Base-by-base conservation (phyloP, 257 asterid species). In the Solanum sejunctum region DNA sequence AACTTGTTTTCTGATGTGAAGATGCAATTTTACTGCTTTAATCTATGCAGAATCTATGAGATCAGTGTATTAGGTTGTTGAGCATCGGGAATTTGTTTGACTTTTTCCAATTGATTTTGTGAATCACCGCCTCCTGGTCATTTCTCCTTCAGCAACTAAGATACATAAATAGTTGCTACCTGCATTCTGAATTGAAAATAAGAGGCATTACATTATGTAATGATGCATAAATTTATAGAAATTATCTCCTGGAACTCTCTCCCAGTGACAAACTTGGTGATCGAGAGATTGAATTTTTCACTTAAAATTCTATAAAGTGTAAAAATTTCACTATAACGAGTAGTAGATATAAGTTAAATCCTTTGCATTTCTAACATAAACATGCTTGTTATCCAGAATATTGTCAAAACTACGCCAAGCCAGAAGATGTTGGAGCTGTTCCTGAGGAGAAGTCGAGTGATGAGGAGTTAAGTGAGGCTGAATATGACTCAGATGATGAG, bases 331-430 rank as follows among this genome's bases (percentile, higher is more conserved):
- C 2, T 7, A 28, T 36, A n/a, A 66, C 12, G 3, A 18, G 43
- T 11, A 20, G 55, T 20, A 21, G 16, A 41, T 41, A 71, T 7
- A 71, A 18, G 55, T 69, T 36, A 69, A 69, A 39, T 39, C 28
- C 45, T 70, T 2, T 1, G 82, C 60, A 4, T 7, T 1, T 80
- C 41, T 47, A 23, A 73, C 15, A 47, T 0, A 18, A 10, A 49
- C 43, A 5, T 83, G 49, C 41, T 82, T 56, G 21, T 70, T 60
- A 32, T 88, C 60, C 93, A 97, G 99, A 97, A 87, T 97, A 92
- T 87, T 94, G 98, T 89, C 89, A 89, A 91, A 95, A 89, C 87
- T 97, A 95, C 64, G 99, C 98, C 15, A 97, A 97, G 85, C 94
- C 96, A 28, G 98, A 95, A 89, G 99, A 97, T 70, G 89, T 90